Conservation (phyloP, 257 asterid species). For the Scutellaria baicalensis region DNA sequence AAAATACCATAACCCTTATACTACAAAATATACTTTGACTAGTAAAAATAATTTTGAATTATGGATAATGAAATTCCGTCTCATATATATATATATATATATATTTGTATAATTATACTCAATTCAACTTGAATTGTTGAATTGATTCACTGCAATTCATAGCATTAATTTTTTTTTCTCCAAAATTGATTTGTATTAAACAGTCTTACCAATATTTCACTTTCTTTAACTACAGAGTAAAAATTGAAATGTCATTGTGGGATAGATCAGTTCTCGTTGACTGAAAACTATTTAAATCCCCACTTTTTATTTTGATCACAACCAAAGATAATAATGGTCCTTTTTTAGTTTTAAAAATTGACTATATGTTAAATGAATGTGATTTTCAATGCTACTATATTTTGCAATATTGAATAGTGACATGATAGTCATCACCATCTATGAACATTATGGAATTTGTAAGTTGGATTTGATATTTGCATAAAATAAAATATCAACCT, state of each 20-base stretch:
- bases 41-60: too few relatives aligned
- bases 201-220: background rate
- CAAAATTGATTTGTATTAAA: background rate
- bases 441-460: too few relatives aligned
- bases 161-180: background rate
- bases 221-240: background rate
- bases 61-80: too few relatives aligned
- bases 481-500: too few relatives aligned
- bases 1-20: too few relatives aligned
- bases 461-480: too few relatives aligned
- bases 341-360: too few relatives aligned
- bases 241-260: background rate
- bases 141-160: too few relatives aligned
- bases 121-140: too few relatives aligned
- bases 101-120: too few relatives aligned
- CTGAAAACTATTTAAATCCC: background rate
- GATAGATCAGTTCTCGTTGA: conserved; percentile 26
- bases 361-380: background rate
- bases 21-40: too few relatives aligned
- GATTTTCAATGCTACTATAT: background rate
- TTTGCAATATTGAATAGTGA: background rate
- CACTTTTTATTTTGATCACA: background rate
- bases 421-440: background rate
- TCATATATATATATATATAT: too few relatives aligned
- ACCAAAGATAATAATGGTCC: background rate